Evolutionary conservation across 805 yeast genomes (phyloP).

Genomic region (Priceomyces carsonii): DNA sequence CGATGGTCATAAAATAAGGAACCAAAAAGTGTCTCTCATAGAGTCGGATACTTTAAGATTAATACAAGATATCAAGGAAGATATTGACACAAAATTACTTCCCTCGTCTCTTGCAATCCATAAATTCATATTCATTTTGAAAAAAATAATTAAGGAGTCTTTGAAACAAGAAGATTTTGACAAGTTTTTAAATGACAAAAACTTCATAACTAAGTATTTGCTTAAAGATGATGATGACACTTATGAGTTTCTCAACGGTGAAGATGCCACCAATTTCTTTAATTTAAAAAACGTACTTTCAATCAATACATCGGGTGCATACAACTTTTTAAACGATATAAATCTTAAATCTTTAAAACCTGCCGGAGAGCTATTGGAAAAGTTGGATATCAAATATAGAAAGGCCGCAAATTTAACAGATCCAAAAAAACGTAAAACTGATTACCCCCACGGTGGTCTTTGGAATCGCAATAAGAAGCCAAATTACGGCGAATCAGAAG

Average conservation of each 20-base stretch:
- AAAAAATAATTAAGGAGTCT: slow-evolving; percentile 23
- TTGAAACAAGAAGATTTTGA: slow-evolving; percentile 17
- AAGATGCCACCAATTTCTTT: slow-evolving; percentile 29
- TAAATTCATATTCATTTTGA: slow-evolving; percentile 25
- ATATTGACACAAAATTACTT: slow-evolving; percentile 17
- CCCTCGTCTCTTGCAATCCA: slow-evolving; percentile 32
- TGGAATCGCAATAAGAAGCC: slow-evolving; percentile 15
- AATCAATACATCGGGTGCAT: slow-evolving; percentile 13
- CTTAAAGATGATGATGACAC: slow-evolving; percentile 6
- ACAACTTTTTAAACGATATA: slow-evolving; percentile 18
- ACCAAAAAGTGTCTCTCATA: slow-evolving; percentile 14
- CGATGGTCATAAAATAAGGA: slow-evolving; percentile 7
- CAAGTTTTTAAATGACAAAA: slow-evolving; percentile 22
- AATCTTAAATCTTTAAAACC: slow-evolving; percentile 11
- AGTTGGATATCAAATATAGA: slow-evolving; percentile 23
- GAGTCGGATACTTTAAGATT: slow-evolving; percentile 10
- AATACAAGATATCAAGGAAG: slow-evolving; percentile 1
- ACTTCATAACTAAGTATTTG: slow-evolving; percentile 23
- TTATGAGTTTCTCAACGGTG: slow-evolving; percentile 4
- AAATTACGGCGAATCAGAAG: slow-evolving; percentile 25
- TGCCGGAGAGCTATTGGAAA: slow-evolving; percentile 22
- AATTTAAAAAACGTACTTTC: slow-evolving; percentile 28
- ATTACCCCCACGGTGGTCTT: neutral
- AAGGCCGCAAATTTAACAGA: slow-evolving; percentile 10
- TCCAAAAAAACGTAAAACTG: slow-evolving; percentile 2